Evolutionary conservation across 2,329 filamentous ascomycete genomes (phyloP), one percentile per base, ranked within the genome.

Genomic region (Biscogniauxia sp.): DNA sequence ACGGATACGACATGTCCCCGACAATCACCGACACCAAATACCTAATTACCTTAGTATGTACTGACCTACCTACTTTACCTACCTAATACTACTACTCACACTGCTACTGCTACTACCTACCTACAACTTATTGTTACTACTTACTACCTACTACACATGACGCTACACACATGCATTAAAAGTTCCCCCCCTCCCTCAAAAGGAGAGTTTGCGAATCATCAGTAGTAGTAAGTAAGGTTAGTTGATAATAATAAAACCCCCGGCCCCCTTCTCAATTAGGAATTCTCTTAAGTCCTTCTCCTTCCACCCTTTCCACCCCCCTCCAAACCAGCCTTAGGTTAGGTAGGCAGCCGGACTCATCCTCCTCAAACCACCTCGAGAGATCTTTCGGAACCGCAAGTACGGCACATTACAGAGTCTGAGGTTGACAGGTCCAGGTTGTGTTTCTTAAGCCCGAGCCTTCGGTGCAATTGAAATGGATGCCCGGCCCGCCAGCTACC

Each of bases 401-500:
- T 23, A 23, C 23, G 23, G 23, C n/a, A n/a, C n/a, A 23, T 23
- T 23, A 23, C 23, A 5, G 5, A 32, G 28, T 32, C 9, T 3
- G 28, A 32, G 11, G 28, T 32, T 32, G 28, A 32, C 28, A 32
- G 28, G 28, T 32, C 5, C 23, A 23, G 7, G 37, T 45, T 45
- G 37, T 45, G 11, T 45, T n/a, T 45, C 37, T 65, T 70, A 69
- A 66, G 65, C 59, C 68, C 68, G 68, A 69, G 54, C 60, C 55
- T 57, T 61, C 61, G 28, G 11, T 61, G 64, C 61, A 61, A 63
- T 55, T 45, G 37, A 15, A 49, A 74, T 74, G 72, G 72, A 74
- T 51, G 62, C 67, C 61, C 68, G 67, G 64, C 68, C 67, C 58
- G 65, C 62, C 23, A 66, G 65, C 51, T 74, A 71, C 52, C 70